phyloP scores from a whole-genome alignment of 2,329 filamentous ascomycete species.

The Botrytis pseudocinerea region DNA sequence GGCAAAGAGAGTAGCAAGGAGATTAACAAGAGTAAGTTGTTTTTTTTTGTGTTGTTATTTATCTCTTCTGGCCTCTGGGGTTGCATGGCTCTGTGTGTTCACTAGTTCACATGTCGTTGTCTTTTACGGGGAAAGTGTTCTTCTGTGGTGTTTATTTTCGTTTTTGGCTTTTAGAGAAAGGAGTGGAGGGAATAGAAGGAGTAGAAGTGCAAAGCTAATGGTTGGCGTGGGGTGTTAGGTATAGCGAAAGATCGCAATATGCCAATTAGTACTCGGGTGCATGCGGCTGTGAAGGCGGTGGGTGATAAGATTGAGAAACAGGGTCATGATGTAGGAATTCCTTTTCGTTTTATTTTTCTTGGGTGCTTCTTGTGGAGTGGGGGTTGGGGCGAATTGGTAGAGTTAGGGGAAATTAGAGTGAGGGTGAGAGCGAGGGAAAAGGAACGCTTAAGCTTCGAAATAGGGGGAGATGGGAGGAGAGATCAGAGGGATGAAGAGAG shows the following conservation, averaged over 20 bases:
- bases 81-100: no score
- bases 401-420: not conserved
- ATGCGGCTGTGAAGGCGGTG: not conserved
- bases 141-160: no score
- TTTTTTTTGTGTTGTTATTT: not conserved
- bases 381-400: not conserved
- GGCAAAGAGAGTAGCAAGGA: not conserved
- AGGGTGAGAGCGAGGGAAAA: not conserved
- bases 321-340: not conserved
- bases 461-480: not conserved
- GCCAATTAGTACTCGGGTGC: not conserved
- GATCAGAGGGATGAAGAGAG: no score
- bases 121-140: no score
- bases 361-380: not conserved
- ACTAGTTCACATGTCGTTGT: no score
- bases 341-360: not conserved
- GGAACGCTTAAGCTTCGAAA: no score
- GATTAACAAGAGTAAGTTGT: not conserved
- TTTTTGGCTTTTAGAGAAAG: no score
- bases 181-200: no score
- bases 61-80: not conserved
- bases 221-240: not conserved
- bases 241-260: not conserved
- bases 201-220: not conserved
- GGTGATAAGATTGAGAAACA: conserved; percentile 10